Evolutionary conservation across 331 rosid species (phyloP), one percentile per base, ranked within the genome.

Genomic region (Pyrus hybrid): DNA sequence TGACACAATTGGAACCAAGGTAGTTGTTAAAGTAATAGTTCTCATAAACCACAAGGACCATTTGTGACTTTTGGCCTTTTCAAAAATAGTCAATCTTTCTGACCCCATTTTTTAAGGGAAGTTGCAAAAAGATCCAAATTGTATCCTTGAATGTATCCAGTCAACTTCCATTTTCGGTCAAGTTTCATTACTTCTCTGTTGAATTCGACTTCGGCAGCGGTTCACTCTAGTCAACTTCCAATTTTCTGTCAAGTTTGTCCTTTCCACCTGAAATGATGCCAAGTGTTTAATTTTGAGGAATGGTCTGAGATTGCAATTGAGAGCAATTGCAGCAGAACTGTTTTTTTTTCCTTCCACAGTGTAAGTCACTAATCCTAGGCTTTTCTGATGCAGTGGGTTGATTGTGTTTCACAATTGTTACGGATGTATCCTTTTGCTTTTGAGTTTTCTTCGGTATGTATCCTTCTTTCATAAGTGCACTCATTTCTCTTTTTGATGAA

Each of bases 371-470:
- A 62, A 35, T 43, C 74, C 79, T 37, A 68, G 33, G 74, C 28
- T 73, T 37, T 78, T 84, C 26, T 68, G 28, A 22, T 83, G 83
- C 92, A 94, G 99, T 94, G 99, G 99, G 83, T 90, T 78, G 99
- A 94, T 83, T 94, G 99, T 70, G 91, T 92, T 79, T 86, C 99
- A 61, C 99, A 94, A 82, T 73, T 94, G 80, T 41, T 90, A 79
- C 93, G 97, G 83, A 94, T 91, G 89, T 94, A 94, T 86, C 99
- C 99, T 61, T 87, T 73, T 77, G 97, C 97, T 69, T 94, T 94
- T 76, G 93, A 94, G 87, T 94, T 94, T 79, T 92, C 99, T 76
- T 87, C 93, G 72, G 99, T 92, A 89, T 70, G 90, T 63, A 76
- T 71, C 71, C 77, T 74, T 79, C 77, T 77, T 72, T 58, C 32